Evolutionary conservation across 208 protist genomes (phyloP).

Genomic region (Phytomonas sp.): DNA sequence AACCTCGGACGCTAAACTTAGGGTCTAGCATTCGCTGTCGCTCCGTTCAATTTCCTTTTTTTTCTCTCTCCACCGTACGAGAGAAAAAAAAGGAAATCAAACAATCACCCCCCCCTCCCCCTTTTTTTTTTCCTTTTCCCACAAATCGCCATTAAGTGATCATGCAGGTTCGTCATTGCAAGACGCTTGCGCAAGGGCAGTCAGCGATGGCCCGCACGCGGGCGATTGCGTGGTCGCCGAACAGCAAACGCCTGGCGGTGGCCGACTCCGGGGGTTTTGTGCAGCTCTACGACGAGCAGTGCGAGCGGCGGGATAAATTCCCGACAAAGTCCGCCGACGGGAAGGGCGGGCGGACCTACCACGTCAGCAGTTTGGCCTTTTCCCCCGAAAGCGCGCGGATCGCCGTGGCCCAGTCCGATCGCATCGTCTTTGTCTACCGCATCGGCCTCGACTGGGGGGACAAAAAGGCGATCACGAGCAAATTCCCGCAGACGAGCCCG

Average conservation of each 20-base stretch:
- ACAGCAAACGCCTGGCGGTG: slow-evolving; percentile 91
- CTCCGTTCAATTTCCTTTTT: background rate
- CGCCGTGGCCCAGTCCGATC: slow-evolving; percentile 95
- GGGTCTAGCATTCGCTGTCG: no score
- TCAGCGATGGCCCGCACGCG: slow-evolving; percentile 80
- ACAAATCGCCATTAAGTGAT: no score
- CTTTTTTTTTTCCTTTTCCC: background rate
- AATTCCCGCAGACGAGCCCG: slow-evolving; percentile 84
- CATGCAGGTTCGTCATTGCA: slow-evolving; percentile 93
- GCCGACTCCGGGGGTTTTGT: slow-evolving; percentile 83
- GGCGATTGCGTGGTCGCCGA: slow-evolving; percentile 90
- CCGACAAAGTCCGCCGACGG: slow-evolving; percentile 87
- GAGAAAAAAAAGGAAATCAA: background rate
- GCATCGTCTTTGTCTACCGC: slow-evolving; percentile 95
- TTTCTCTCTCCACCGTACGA: background rate
- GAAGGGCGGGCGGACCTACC: slow-evolving; percentile 79
- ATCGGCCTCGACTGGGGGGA: slow-evolving; percentile 95
- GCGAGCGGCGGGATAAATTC: slow-evolving; percentile 94
- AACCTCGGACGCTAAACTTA: no score
- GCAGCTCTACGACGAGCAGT: slow-evolving; percentile 93
- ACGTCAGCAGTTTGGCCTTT: slow-evolving; percentile 90
- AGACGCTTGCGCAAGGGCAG: slow-evolving; percentile 79
- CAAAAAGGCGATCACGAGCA: slow-evolving; percentile 97
- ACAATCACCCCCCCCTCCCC: background rate
- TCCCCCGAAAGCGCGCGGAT: slow-evolving; percentile 94